These are phyloP conservation scores for Huiozyma naganishii DNA, from an alignment of 805 yeast species.

Conservation along the genomic window DNA sequence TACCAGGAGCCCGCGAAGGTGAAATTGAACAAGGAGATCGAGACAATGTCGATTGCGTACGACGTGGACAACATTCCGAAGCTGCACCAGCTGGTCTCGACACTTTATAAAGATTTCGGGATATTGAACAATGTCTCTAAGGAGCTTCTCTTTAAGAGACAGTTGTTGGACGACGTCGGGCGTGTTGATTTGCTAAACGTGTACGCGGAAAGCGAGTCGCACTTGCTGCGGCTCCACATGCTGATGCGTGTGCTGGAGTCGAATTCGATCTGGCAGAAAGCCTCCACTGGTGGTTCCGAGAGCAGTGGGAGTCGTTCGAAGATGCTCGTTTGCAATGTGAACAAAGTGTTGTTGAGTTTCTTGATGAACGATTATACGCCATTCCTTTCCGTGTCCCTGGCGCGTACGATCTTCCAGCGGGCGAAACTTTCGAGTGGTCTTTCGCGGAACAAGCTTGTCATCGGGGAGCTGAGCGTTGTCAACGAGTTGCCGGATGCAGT, in stretches of 20 bases:
- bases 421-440: conserved; percentile 57
- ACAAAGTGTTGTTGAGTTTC: conserved; percentile 61
- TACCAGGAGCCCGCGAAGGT: conserved; percentile 65
- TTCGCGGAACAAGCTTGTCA: conserved; percentile 47
- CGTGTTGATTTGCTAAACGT: conserved; percentile 34
- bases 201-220: conserved; percentile 28
- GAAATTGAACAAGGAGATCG: conserved; percentile 45
- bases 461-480: conserved; percentile 57
- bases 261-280: conserved; percentile 22
- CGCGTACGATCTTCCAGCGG: conserved; percentile 49
- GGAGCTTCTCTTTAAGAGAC: conserved; percentile 40
- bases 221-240: conserved; percentile 34
- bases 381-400: conserved; percentile 59
- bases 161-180: conserved; percentile 39
- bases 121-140: conserved; percentile 33
- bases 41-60: conserved; percentile 56
- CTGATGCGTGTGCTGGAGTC: conserved; percentile 35
- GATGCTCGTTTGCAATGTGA: conserved; percentile 57
- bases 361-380: conserved; percentile 49
- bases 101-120: conserved; percentile 39
- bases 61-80: conserved; percentile 53
- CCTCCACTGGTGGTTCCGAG: conserved; percentile 11
- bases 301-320: conserved; percentile 27
- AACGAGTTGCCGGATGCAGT: conserved; percentile 47
- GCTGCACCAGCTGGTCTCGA: conserved; percentile 36